A percentile compares a stretch with the other conserved stretches of the same genome.
Conservation (phyloP, 116 monocot genomes). For the Iris pallida region DNA sequence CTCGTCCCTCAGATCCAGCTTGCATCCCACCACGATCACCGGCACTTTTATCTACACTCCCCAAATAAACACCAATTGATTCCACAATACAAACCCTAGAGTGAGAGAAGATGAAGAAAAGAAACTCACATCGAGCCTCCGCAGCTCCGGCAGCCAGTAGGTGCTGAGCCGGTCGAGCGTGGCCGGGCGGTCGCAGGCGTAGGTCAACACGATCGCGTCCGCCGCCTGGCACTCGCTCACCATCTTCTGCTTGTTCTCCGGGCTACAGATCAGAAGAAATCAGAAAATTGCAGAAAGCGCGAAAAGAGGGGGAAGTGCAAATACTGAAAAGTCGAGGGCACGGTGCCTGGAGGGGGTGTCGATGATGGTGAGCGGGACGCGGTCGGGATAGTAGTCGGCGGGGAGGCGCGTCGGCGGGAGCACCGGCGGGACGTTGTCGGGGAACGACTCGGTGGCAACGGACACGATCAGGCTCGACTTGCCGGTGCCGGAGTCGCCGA, state of each 20-base stretch:
- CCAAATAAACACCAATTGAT: background rate
- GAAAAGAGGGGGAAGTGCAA: background rate
- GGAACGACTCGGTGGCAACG: conserved; percentile 80
- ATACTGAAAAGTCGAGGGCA: background rate
- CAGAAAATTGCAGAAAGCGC: background rate
- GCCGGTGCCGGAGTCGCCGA: conserved; percentile 73
- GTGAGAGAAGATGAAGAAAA: background rate
- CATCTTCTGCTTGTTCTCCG: conserved; percentile 54
- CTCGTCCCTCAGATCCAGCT: conserved; percentile 81
- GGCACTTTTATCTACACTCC: conserved; percentile 63
- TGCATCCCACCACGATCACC: conserved; percentile 82
- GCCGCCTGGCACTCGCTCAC: conserved; percentile 60
- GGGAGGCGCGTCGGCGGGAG: conserved; percentile 81
- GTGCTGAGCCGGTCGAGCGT: conserved; percentile 80
- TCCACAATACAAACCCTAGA: background rate
- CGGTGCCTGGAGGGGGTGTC: conserved; percentile 82
- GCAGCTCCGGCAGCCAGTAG: conserved; percentile 89
- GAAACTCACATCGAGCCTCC: conserved; percentile 56
- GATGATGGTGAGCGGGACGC: conserved; percentile 90
- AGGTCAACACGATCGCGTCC: conserved; percentile 72
- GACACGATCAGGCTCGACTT: conserved; percentile 91
- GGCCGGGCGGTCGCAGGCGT: conserved; percentile 75
- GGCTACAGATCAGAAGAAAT: conserved; percentile 24
- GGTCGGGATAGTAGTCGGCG: conserved; percentile 83
- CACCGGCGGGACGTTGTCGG: conserved; percentile 59